Evolutionary conservation across 768 basidiomycete species (phyloP).

Genomic region (Strobilomyces echinocephalus): DNA sequence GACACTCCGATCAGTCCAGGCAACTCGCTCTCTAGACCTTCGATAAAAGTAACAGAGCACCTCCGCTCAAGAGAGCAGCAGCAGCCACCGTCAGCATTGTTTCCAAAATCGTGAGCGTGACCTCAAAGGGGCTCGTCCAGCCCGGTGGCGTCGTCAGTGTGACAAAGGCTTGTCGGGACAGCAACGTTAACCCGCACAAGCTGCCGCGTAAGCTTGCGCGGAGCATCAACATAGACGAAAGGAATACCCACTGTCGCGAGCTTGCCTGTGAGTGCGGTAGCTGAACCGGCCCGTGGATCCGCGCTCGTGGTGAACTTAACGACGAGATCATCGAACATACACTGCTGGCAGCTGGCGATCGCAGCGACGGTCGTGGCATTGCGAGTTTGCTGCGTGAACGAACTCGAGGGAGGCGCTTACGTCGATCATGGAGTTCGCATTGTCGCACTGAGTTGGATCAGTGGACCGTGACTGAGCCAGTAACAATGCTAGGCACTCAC

Average conservation of each 20-base stretch:
- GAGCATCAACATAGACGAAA: slow-evolving; percentile 5
- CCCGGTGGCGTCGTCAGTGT: slow-evolving; percentile 41
- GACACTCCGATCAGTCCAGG: no score
- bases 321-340: slow-evolving; percentile 58
- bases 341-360: slow-evolving; percentile 58
- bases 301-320: slow-evolving; percentile 41
- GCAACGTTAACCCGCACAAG: slow-evolving; percentile 42
- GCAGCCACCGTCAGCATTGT: slow-evolving; percentile 42
- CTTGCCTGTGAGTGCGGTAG: slow-evolving; percentile 52
- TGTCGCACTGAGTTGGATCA: slow-evolving; percentile 22
- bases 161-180: slow-evolving; percentile 35
- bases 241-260: neutral
- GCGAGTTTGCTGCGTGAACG: slow-evolving; percentile 22
- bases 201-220: slow-evolving; percentile 48
- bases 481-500: slow-evolving; percentile 19
- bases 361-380: slow-evolving; percentile 34
- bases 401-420: slow-evolving; percentile 12
- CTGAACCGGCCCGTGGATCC: slow-evolving; percentile 57
- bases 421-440: slow-evolving; percentile 21
- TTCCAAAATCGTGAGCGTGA: slow-evolving; percentile 40
- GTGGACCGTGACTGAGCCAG: neutral
- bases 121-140: slow-evolving; percentile 61
- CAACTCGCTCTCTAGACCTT: slow-evolving; percentile 37
- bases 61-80: slow-evolving; percentile 45
- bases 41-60: slow-evolving; percentile 48